Base-by-base conservation (phyloP, 2,329 filamentous ascomycete genomes). In the Dryadomyces quercus-mongolicae region DNA sequence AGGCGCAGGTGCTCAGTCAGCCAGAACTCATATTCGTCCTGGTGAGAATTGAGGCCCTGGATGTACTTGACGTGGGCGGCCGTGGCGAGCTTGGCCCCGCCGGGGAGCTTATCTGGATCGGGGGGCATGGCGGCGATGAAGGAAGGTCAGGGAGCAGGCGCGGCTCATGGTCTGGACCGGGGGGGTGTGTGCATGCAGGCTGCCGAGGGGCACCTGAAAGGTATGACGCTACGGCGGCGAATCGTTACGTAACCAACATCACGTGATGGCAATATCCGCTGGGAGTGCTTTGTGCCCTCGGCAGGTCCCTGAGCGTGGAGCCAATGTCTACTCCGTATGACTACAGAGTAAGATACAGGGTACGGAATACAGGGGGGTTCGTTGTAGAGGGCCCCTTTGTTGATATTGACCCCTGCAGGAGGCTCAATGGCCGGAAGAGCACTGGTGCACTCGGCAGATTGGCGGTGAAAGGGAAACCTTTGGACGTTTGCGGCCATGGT, bases 11-110 rank as follows among this genome's bases (percentile, higher is more conserved):
- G 93, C 70, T 98, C 92, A 15, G 93, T 98, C 66, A 97, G 77
- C 86, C 92, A 96, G 74, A 97, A 98, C 69, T 96, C 90, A 62
- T 95, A 84, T 70, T 96, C 88, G 75, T 97, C 90, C 72, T 87
- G 90, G 66, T 86, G 85, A 60, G 85, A 90, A 70, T 98, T 90
- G 62, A 98, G 78, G 64, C 86, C 88, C 70, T 95, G 88, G 62
- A 98, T 89, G 68, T 97, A 98, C 66, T 83, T 82, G 63, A 97
- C 88, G 68, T 98, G 93, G 21, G 77, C 74, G 8, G 74, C 74
- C 6, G 71, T 71, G 51, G 75, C 74, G 50, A 82, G 71, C 58
- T 70, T 9, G 21, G 15, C n/a, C 60, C 71, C 70, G 42, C 71
- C 67, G 31, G 70, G 65, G 18, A 71, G 63, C 8, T 66, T 61